phyloP scores from a whole-genome alignment of 148 eudicot genomes.

The Selenicereus undatus region DNA sequence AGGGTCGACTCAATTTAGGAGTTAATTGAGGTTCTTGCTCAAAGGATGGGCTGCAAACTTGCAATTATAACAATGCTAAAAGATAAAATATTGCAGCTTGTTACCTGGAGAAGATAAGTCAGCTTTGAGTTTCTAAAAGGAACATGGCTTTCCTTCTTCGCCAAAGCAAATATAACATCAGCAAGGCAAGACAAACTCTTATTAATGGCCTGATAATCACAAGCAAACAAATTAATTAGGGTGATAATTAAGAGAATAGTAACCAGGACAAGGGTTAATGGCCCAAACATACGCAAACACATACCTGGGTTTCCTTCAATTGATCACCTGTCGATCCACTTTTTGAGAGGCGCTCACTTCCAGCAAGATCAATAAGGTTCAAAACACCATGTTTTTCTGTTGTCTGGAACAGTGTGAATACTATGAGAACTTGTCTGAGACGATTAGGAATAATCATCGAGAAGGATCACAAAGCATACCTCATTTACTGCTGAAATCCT shows the following conservation, averaged over 20 bases:
- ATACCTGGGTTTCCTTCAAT: slow-evolving; percentile 72
- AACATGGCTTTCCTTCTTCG: slow-evolving; percentile 80
- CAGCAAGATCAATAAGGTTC: slow-evolving; percentile 80
- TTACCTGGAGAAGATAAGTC: slow-evolving; percentile 76
- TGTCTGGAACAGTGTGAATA: slow-evolving; percentile 33
- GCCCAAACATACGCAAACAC: background rate
- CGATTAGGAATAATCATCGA: background rate
- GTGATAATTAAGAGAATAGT: background rate
- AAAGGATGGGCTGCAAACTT: background rate
- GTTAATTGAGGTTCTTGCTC: background rate
- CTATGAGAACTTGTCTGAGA: background rate
- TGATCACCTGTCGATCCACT: slow-evolving; percentile 86
- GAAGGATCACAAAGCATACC: slow-evolving; percentile 30
- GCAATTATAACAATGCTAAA: background rate
- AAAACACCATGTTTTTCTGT: slow-evolving; percentile 73
- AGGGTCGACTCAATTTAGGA: no score
- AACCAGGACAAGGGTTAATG: background rate
- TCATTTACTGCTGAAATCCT: slow-evolving; percentile 67
- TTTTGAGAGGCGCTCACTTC: slow-evolving; percentile 73
- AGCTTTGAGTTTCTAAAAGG: slow-evolving; percentile 79
- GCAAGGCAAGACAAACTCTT: slow-evolving; percentile 69
- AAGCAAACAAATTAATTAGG: background rate
- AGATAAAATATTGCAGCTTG: background rate
- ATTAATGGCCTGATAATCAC: slow-evolving; percentile 51
- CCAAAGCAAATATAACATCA: slow-evolving; percentile 67